Conservation (phyloP, 2,329 filamentous ascomycete genomes). For the Aulographum hederae region DNA sequence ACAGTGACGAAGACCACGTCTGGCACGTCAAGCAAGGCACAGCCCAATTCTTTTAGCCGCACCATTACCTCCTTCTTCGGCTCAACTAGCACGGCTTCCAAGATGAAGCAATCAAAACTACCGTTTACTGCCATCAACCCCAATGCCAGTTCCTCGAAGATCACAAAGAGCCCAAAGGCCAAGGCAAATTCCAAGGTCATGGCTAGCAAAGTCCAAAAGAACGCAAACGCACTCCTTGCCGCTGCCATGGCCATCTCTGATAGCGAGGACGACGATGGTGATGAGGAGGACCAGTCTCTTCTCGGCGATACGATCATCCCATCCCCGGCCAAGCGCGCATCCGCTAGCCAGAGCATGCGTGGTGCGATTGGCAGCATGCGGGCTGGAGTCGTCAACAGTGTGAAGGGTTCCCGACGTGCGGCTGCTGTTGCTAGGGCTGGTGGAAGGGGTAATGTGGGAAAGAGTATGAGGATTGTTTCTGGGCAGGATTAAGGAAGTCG, state of each 20-base stretch:
- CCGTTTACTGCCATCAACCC: slow-evolving; percentile 1
- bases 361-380: too few relatives aligned
- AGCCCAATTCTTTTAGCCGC: too few relatives aligned
- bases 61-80: too few relatives aligned
- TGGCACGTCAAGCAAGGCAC: too few relatives aligned
- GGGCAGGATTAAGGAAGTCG: too few relatives aligned
- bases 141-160: too few relatives aligned
- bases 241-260: too few relatives aligned
- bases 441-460: too few relatives aligned
- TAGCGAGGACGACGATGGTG: slow-evolving; percentile 1
- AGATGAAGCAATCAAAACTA: slow-evolving; percentile 16
- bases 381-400: slow-evolving; percentile 3
- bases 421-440: slow-evolving; percentile 4
- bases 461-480: too few relatives aligned
- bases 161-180: too few relatives aligned
- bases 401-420: slow-evolving; percentile 1
- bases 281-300: neutral
- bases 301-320: slow-evolving; percentile 1
- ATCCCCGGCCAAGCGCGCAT: neutral
- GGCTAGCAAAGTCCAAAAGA: neutral
- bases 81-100: slow-evolving; percentile 13
- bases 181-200: neutral
- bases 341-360: too few relatives aligned
- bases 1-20: too few relatives aligned
- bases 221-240: neutral